Evolutionary conservation across 495 filamentous ascomycete genomes (phyloP), one percentile per base, ranked within the genome.

Genomic region (Bathelium albidoporum): DNA sequence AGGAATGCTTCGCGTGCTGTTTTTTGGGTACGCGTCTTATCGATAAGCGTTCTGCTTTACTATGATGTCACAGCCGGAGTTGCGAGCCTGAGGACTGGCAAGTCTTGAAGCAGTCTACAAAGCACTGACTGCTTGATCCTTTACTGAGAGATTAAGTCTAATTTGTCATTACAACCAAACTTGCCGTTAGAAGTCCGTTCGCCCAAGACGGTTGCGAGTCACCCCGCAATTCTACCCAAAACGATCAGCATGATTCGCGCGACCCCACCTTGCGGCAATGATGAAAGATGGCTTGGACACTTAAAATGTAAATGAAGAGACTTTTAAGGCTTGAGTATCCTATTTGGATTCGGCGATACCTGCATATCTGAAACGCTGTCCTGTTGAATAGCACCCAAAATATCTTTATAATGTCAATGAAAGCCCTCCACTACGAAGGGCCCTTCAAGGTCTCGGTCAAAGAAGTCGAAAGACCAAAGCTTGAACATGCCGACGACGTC

Each of bases 401-500:
- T 9, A 9, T 28, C 9, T 55, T 9, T 9, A 55, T 1, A 28
- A 55, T 55, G 49, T 55, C 49, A 52, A 83, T 82, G 81, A 80
- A 82, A 65, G 81, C 80, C n/a, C 69, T 82, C n/a, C 78, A 79
- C 65, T 83, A 82, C 59, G 70, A 80, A 28, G 80, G 78, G 16
- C 78, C 80, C 14, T 81, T 78, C 73, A 74, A 78, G 70, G 80
- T 82, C 58, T 72, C 70, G 11, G 76, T 83, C 59, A 73, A 77
- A 59, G 77, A 83, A 59, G 78, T 81, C 2, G 73, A 78, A 31
- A 69, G 69, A 53, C 82, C 82, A 0, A 78, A 76, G 63, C 65
- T 85, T 44, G 71, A 81, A 63, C 82, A 71, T 53, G 68, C 69
- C 16, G 69, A 71, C 61, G 69, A 71, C 34, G 62, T 34, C 3